Evolutionary conservation across 495 filamentous ascomycete species (phyloP).

Genomic region (Tuber magnatum): DNA sequence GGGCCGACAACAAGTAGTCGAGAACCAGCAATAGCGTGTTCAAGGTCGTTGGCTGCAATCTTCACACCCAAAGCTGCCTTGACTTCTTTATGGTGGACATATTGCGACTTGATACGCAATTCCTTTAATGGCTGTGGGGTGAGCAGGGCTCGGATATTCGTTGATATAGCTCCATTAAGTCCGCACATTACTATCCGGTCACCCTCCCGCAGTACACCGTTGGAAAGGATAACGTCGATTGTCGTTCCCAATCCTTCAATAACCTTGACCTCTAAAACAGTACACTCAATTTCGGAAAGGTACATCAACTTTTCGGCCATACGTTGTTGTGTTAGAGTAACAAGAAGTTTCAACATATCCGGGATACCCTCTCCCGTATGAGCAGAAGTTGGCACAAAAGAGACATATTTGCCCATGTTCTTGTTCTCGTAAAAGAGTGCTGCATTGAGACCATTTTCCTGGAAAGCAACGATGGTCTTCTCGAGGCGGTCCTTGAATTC

Average conservation of each 20-base stretch:
- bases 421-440: constrained; percentile 97
- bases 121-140: constrained; percentile 94
- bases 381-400: constrained; percentile 90
- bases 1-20: constrained; percentile 86
- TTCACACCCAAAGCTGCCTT: constrained; percentile 98
- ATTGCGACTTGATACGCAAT: constrained; percentile 82
- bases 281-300: constrained; percentile 92
- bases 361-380: constrained; percentile 98
- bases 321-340: constrained; percentile 86
- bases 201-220: constrained; percentile 90
- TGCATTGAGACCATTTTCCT: constrained; percentile 95
- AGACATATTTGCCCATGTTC: constrained; percentile 86
- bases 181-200: constrained; percentile 93
- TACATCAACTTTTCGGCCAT: constrained; percentile 99
- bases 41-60: constrained; percentile 92
- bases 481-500: constrained; percentile 89
- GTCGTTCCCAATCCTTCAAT: constrained; percentile 98
- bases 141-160: constrained; percentile 91
- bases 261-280: constrained; percentile 96
- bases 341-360: constrained; percentile 94
- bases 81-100: constrained; percentile 98
- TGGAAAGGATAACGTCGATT: constrained; percentile 94
- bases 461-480: constrained; percentile 85
- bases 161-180: constrained; percentile 85
- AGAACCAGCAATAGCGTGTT: constrained; percentile 94